phyloP scores from a whole-genome alignment of 176 grass and related monocot species.

The Eragrostis nindensis region DNA sequence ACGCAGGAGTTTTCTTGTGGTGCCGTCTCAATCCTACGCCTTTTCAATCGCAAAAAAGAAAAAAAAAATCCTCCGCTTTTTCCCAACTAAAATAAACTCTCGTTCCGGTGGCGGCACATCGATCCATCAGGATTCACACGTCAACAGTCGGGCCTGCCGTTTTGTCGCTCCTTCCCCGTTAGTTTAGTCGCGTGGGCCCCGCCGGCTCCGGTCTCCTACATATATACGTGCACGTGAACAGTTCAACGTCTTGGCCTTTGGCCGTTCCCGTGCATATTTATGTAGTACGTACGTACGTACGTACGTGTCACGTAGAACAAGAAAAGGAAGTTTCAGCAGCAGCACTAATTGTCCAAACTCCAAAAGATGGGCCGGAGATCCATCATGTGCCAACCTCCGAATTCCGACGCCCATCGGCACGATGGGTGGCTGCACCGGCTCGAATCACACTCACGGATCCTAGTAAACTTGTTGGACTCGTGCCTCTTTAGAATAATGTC shows the following conservation, averaged over 20 bases:
- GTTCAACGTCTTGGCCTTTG: not conserved
- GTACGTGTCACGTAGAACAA: not conserved
- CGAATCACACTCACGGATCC: no score
- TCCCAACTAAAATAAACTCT: no score
- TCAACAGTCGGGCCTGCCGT: not conserved
- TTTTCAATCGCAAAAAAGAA: no score
- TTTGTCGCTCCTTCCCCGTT: not conserved
- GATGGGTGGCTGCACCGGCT: no score
- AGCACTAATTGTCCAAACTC: not conserved
- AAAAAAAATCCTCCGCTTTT: no score
- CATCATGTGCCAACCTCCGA: no score
- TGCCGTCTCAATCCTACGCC: no score
- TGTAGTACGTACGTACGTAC: not conserved
- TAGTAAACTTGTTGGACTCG: no score
- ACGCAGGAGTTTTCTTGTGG: not conserved
- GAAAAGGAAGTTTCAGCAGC: not conserved
- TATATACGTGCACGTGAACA: constrained; percentile 9
- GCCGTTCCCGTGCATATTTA: not conserved
- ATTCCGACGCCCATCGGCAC: no score
- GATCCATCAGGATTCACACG: not conserved
- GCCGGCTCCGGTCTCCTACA: no score
- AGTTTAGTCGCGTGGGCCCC: not conserved
- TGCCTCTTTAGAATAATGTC: no score
- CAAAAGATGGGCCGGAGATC: no score
- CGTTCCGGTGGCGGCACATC: not conserved